Evolutionary conservation across 805 yeast species (phyloP).

Genomic region (Tetrapisispora nanseiensis): DNA sequence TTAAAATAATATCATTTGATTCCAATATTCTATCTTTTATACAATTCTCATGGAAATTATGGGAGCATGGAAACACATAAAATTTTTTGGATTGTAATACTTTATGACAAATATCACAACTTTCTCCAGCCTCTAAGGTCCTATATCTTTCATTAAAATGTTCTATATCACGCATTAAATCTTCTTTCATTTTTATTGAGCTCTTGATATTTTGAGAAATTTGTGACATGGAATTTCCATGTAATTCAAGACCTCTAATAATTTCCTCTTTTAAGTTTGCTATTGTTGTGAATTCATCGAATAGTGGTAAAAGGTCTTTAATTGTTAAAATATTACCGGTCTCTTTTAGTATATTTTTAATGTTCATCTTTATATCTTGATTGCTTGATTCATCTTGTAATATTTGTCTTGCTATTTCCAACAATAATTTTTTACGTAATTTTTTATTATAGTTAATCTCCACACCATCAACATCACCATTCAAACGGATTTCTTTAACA

Average conservation of each 20-base stretch:
- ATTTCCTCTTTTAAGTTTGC: conserved; percentile 79
- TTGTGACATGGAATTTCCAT: conserved; percentile 55
- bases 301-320: conserved; percentile 72
- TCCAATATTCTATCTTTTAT: conserved; percentile 49
- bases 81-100: conserved; percentile 66
- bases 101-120: conserved; percentile 64
- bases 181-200: conserved; percentile 51
- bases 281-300: conserved; percentile 75
- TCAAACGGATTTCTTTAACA: conserved; percentile 29
- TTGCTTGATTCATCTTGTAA: conserved; percentile 17
- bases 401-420: conserved; percentile 39
- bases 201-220: conserved; percentile 68
- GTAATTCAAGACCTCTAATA: conserved; percentile 64
- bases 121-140: conserved; percentile 71
- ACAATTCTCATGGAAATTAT: conserved; percentile 85
- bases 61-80: conserved; percentile 80
- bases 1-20: conserved; percentile 58
- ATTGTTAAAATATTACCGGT: conserved; percentile 49
- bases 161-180: conserved; percentile 51
- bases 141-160: conserved; percentile 46
- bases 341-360: conserved; percentile 32
- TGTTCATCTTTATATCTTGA: conserved; percentile 24
- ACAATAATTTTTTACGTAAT: conserved; percentile 63
- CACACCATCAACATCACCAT: conserved; percentile 15
- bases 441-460: conserved; percentile 10